phyloP scores from a whole-genome alignment of 352 stramenopile genomes.

The Phytopythium kandeliae region DNA sequence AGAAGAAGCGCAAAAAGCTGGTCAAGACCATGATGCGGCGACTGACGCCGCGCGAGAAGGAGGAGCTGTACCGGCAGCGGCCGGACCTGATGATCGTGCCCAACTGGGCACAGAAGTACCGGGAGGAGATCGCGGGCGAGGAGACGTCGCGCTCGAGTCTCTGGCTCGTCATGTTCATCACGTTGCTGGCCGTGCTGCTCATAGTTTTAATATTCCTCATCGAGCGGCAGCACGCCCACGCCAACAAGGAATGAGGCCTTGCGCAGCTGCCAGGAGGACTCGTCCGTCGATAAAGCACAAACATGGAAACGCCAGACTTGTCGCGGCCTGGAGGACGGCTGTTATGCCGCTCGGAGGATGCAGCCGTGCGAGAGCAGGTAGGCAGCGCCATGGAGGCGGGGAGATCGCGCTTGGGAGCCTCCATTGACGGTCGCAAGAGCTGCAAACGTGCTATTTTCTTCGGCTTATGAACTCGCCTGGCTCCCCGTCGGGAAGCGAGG shows the following conservation, averaged over 20 bases:
- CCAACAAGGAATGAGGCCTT: conserved; percentile 7
- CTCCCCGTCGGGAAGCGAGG: not conserved
- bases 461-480: conserved; percentile 7
- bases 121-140: conserved; percentile 69
- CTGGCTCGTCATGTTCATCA: conserved; percentile 75
- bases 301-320: too few relatives aligned
- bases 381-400: not conserved
- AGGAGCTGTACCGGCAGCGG: conserved; percentile 76
- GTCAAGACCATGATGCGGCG: conserved; percentile 72
- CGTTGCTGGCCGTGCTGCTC: conserved; percentile 57
- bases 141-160: conserved; percentile 68
- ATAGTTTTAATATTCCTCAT: conserved; percentile 79
- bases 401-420: not conserved
- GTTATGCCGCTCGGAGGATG: too few relatives aligned
- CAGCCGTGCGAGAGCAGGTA: too few relatives aligned
- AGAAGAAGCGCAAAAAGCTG: conserved; percentile 81
- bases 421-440: not conserved
- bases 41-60: conserved; percentile 75
- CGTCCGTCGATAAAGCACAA: not conserved
- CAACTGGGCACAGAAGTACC: conserved; percentile 87
- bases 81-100: conserved; percentile 85
- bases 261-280: not conserved
- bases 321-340: too few relatives aligned
- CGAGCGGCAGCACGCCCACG: conserved; percentile 35
- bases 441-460: conserved; percentile 7